Percentiles rank a stretch among this genome's conserved stretches.
Evolutionary conservation across 352 stramenopile genomes (phyloP).

Genomic region (Phytophthora europaea): DNA sequence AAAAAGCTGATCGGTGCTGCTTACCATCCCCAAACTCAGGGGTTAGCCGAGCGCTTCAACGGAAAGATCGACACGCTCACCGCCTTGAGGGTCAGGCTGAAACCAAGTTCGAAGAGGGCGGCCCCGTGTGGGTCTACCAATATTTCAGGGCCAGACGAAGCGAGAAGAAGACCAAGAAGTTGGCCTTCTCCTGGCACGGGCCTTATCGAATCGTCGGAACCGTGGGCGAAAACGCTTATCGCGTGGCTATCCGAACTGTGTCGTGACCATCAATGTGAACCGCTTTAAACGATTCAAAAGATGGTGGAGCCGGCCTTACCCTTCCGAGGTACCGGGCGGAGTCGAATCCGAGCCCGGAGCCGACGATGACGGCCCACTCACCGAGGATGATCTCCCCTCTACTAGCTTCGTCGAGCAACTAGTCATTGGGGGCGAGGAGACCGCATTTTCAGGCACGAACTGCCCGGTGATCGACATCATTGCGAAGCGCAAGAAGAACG

Average conservation of each 20-base stretch:
- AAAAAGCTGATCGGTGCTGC: conserved; percentile 8
- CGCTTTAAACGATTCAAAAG: not conserved
- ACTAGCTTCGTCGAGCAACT: not conserved
- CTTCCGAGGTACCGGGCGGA: not conserved
- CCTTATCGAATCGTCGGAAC: too few species aligned
- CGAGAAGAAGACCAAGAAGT: not conserved
- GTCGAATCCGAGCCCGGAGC: not conserved
- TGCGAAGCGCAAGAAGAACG: too few species aligned
- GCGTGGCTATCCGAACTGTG: too few species aligned
- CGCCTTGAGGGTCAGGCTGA: too few species aligned
- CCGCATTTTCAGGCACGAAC: not conserved
- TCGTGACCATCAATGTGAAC: too few species aligned
- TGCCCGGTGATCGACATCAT: too few species aligned
- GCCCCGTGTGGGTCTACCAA: conserved; percentile 14
- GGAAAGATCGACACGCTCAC: too few species aligned
- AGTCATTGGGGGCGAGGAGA: not conserved
- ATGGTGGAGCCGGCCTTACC: not conserved
- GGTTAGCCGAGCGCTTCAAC: conserved; percentile 7
- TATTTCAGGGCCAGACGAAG: conserved; percentile 3
- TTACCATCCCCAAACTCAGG: conserved; percentile 5
- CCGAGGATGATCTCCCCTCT: not conserved
- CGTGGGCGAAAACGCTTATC: too few species aligned
- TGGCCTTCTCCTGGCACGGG: too few species aligned
- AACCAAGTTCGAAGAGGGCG: too few species aligned
- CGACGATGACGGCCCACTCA: not conserved